Base-by-base conservation (phyloP, 2,329 filamentous ascomycete species). In the Colletotrichum australisinense region DNA sequence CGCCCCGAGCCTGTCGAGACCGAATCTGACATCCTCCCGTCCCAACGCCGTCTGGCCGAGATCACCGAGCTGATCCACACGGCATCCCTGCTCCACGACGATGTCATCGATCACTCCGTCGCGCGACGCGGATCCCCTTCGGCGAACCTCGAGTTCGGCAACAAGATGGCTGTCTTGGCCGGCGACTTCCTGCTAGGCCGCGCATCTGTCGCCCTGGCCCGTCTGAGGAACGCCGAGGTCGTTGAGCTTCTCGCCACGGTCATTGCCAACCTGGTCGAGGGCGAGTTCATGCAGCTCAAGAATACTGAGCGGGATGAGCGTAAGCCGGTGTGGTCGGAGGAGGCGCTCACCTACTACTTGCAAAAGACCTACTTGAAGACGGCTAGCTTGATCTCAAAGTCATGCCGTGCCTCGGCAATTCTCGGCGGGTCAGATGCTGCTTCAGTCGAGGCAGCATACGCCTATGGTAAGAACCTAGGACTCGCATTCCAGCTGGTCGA, bases 281-380 rank as follows among this genome's bases (percentile, higher is more conserved):
- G 97, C 80, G 97, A 99, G 84, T 98, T 99, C 86, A 99, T 99
- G 97, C 97, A 99, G 86, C 87, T 99, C 78, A 97, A 98, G 86
- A 99, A 99, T 84, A 98, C 97, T 1, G 94, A 94, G 58, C 88
- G 90, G 76, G 96, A 98, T 81, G 96, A 98, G 86, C 88, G 90
- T 76, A 92, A 94, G 77, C 96, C 96, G 1, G 86, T 89, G 11
- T 98, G 94, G 90, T 97, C 93, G 1, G 94, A 98, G 79, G 94
- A 98, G 66, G 94, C 95, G 1, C 89, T 99, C 74, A 90, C 91
- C 30, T 98, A 99, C 85, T 99, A 99, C 81, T 88, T 99, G 63
- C 95, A 98, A 81, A 99, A 99, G 88, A 99, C 97, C 32, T 99
- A 99, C 80, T 89, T 99, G 77, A 99, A 99, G 86, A 97, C 95